Percentiles rank a stretch among this genome's conserved stretches.
Evolutionary conservation across 2,329 filamentous ascomycete species (phyloP).

Genomic region (Berkeleyomyces rouxiae): DNA sequence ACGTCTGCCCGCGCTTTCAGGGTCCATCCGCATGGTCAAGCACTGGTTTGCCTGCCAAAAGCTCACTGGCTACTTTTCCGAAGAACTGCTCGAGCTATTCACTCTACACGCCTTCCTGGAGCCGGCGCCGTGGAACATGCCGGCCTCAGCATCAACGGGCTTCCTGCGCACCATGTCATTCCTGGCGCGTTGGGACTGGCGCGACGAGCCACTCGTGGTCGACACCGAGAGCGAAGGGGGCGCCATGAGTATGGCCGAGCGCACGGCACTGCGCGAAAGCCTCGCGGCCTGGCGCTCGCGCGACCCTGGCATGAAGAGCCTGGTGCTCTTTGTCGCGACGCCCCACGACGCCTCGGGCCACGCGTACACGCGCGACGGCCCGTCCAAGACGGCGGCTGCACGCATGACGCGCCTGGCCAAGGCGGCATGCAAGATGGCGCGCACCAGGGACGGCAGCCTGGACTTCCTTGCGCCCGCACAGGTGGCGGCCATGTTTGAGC

Average conservation of each 20-base stretch:
- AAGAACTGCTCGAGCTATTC: conserved; percentile 74
- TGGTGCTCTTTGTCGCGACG: conserved; percentile 66
- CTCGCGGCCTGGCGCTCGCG: conserved; percentile 75
- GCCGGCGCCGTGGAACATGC: conserved; percentile 63
- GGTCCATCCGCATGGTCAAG: conserved; percentile 71
- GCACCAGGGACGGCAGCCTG: conserved; percentile 34
- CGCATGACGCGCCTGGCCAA: conserved; percentile 70
- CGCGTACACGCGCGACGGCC: conserved; percentile 54
- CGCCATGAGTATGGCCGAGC: conserved; percentile 38
- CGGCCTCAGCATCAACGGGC: conserved; percentile 60
- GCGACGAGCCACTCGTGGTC: conserved; percentile 61
- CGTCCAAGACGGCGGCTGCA: conserved; percentile 67
- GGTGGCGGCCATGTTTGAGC: conserved; percentile 44
- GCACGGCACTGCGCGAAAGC: conserved; percentile 47
- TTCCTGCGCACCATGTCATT: conserved; percentile 69
- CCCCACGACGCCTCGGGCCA: conserved; percentile 62
- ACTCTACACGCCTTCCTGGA: conserved; percentile 63
- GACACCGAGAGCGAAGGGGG: conserved; percentile 35
- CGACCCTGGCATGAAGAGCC: conserved; percentile 74
- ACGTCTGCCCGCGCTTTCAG: conserved; percentile 61
- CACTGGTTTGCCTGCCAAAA: conserved; percentile 80
- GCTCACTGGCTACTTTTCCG: conserved; percentile 55
- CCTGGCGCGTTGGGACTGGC: conserved; percentile 84
- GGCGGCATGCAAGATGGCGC: conserved; percentile 50
- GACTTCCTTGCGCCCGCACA: conserved; percentile 26